Base-by-base conservation (phyloP, 2,329 filamentous ascomycete genomes). In the Neonectria ditissima region DNA sequence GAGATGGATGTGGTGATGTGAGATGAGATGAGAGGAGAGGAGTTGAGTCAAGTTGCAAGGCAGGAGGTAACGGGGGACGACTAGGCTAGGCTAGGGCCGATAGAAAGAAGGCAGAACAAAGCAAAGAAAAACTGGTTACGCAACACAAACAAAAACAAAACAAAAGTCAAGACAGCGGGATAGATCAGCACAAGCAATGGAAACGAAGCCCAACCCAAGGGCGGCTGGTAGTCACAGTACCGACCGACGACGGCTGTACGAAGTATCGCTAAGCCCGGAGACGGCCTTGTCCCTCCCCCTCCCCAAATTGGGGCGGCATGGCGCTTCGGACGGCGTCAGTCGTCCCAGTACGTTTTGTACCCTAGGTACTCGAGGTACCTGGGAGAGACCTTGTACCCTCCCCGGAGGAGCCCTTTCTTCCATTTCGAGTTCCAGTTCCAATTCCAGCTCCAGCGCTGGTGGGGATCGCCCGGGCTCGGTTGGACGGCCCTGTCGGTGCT, bases 261-360 rank as follows among this genome's bases (percentile, higher is more conserved):
- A 37, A 71, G 66, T 13, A 44, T 65, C 63, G 59, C 65, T 67
- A 69, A 65, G 60, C 65, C 66, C 61, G 48, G 61, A 30, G 61
- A 59, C 60, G 64, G 59, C 45, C 41, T 30, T 61, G 28, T 43
- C 34, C 56, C 52, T 26, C 53, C 50, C 52, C 54, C 54, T 61
- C 52, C 54, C 64, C 55, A 65, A 55, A 54, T 67, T 63, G 59
- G 64, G 62, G 70, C 69, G 70, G 70, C 70, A 70, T 71, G 70
- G 70, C 70, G 70, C 70, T 73, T 73, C 70, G 48, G 59, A 70
- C 67, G 62, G 70, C 67, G 70, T 72, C 68, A 70, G 68, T 68
- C 50, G 61, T 54, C 63, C 58, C 58, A 32, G 62, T 66, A 59
- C 54, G 34, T n/a, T 41, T 69, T 58, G 66, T 70, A 72, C 68